Evolutionary conservation across 2,329 filamentous ascomycete genomes (phyloP).

Genomic region (Aspergillus texensis): DNA sequence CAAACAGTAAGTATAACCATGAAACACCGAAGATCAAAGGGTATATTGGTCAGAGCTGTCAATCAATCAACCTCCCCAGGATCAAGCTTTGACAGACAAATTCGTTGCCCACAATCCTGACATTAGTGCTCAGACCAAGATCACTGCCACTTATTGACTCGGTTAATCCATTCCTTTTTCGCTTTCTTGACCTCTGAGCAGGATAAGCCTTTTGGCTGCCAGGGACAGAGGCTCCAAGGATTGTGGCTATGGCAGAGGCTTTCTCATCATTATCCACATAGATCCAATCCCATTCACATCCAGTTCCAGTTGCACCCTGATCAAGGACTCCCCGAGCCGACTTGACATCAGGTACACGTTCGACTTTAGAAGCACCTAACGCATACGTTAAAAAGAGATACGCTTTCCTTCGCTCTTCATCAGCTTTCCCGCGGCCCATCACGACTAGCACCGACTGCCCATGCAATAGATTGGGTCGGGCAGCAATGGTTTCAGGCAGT

Average conservation of each 20-base stretch:
- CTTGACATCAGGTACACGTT: constrained; percentile 65
- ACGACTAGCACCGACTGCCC: constrained; percentile 72
- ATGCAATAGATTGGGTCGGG: constrained; percentile 65
- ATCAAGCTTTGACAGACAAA: constrained; percentile 92
- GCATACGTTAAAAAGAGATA: constrained; percentile 82
- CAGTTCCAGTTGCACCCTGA: constrained; percentile 47
- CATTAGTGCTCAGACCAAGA: constrained; percentile 47
- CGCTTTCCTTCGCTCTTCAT: constrained; percentile 67
- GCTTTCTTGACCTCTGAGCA: constrained; percentile 44
- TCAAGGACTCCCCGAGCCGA: constrained; percentile 65
- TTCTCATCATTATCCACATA: constrained; percentile 71
- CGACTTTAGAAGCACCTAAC: constrained; percentile 70
- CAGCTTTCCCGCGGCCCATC: constrained; percentile 64
- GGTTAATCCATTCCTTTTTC: constrained; percentile 40
- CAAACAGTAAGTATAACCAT: not conserved
- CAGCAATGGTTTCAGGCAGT: constrained; percentile 60
- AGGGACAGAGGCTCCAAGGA: constrained; percentile 21
- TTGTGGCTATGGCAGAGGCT: constrained; percentile 55
- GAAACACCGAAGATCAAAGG: not conserved
- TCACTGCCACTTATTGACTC: constrained; percentile 31
- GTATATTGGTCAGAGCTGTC: constrained; percentile 30
- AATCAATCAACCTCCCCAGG: constrained; percentile 74
- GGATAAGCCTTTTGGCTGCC: constrained; percentile 31
- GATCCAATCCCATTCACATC: constrained; percentile 68
- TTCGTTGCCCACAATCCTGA: constrained; percentile 78